Evolutionary conservation across 345 rosid genomes (phyloP).

Genomic region (Rhodamnia rubescens): DNA sequence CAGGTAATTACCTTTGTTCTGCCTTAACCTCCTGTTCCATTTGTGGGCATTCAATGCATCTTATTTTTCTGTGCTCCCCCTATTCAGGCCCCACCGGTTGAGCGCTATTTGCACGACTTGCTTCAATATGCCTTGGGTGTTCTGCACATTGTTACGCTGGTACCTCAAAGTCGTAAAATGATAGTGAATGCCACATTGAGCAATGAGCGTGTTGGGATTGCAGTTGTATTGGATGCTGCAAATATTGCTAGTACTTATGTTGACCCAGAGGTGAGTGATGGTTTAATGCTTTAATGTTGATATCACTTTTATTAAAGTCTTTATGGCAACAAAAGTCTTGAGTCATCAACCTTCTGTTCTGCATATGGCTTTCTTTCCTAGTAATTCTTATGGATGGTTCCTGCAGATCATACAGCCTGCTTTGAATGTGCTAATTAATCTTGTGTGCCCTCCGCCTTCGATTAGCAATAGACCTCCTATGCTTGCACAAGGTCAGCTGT

Average conservation of each 20-base stretch:
- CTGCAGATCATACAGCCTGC: constrained; percentile 95
- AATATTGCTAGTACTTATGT: constrained; percentile 70
- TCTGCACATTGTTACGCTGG: constrained; percentile 79
- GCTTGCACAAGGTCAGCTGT: constrained; percentile 44
- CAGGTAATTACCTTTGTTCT: constrained; percentile 40
- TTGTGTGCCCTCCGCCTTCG: constrained; percentile 99
- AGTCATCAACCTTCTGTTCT: background rate
- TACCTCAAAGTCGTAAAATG: constrained; percentile 80
- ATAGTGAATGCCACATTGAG: constrained; percentile 73
- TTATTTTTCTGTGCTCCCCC: background rate
- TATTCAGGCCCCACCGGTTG: constrained; percentile 85
- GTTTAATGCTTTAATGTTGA: background rate
- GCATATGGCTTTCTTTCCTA: background rate
- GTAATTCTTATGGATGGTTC: background rate
- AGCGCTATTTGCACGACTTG: constrained; percentile 90
- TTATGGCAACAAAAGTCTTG: background rate
- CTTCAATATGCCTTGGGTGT: constrained; percentile 98
- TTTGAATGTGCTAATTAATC: constrained; percentile 76
- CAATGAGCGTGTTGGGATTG: constrained; percentile 87
- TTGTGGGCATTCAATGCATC: background rate
- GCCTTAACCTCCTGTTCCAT: background rate
- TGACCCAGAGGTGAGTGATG: constrained; percentile 74
- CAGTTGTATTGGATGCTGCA: constrained; percentile 88
- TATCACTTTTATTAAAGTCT: background rate
- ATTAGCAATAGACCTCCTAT: constrained; percentile 72